Conservation (phyloP, 306 rosid genomes). For the Aeschynomene evenia region DNA sequence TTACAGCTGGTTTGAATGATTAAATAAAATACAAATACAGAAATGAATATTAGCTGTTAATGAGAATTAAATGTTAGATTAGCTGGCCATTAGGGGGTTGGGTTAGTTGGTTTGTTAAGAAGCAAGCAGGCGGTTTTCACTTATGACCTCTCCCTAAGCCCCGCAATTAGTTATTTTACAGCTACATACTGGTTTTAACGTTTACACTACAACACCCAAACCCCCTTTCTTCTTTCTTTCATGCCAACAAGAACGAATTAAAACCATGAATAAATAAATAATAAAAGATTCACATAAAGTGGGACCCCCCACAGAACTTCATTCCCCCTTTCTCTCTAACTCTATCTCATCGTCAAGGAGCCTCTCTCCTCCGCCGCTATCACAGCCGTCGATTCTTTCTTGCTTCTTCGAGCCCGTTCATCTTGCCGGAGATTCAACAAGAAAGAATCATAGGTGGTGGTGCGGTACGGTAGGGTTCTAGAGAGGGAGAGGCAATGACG, state of each 20-base stretch:
- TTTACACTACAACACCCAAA: not conserved
- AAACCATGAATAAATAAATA: no score
- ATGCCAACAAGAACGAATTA: no score
- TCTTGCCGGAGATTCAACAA: conserved; percentile 35
- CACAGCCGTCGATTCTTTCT: conserved; percentile 39
- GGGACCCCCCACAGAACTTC: no score
- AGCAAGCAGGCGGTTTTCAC: not conserved
- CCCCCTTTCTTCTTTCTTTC: no score
- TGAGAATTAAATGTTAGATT: not conserved
- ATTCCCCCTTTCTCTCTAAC: conserved; percentile 15
- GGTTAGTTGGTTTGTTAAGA: not conserved
- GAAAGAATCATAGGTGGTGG: conserved; percentile 10
- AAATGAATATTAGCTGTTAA: not conserved
- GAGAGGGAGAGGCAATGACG: conserved; percentile 30
- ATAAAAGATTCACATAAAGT: no score
- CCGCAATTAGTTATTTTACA: conserved; percentile 4
- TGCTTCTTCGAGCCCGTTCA: conserved; percentile 34
- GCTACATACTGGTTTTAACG: not conserved
- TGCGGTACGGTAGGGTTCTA: conserved; percentile 20
- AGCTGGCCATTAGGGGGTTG: not conserved
- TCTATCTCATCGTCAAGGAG: no score
- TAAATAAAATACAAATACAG: no score
- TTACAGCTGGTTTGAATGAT: no score
- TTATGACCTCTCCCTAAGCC: not conserved
- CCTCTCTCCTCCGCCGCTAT: conserved; percentile 32